Percentiles rank a stretch among this genome's conserved stretches.
phyloP scores from a whole-genome alignment of 1,139 yeast species.

The Wickerhamomyces sp. region DNA sequence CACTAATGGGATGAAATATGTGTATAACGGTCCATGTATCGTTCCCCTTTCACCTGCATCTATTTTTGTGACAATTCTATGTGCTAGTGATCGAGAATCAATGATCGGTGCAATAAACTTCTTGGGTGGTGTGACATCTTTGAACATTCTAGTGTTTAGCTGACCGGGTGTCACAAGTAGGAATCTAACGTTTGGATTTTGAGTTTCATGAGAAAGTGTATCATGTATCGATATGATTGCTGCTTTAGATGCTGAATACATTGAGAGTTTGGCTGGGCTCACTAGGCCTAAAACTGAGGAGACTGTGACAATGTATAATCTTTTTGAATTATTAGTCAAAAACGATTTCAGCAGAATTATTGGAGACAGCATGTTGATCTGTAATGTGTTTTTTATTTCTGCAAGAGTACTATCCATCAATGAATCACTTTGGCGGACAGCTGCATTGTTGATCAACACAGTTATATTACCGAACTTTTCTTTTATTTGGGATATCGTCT shows the following conservation, averaged over 20 bases:
- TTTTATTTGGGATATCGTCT: conserved; percentile 31
- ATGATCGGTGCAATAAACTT: conserved; percentile 64
- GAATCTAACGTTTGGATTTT: conserved; percentile 32
- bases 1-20: conserved; percentile 50
- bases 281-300: conserved; percentile 69
- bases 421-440: conserved; percentile 49
- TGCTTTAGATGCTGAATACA: conserved; percentile 66
- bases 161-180: conserved; percentile 66
- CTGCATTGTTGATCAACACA: conserved; percentile 72
- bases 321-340: conserved; percentile 27
- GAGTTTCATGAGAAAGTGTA: conserved; percentile 48
- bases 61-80: conserved; percentile 36
- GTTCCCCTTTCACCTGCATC: conserved; percentile 49
- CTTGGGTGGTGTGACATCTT: conserved; percentile 54
- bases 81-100: conserved; percentile 39
- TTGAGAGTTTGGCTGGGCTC: conserved; percentile 64
- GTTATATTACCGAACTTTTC: conserved; percentile 35
- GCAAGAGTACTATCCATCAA: conserved; percentile 34
- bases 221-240: conserved; percentile 58
- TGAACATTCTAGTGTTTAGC: conserved; percentile 56
- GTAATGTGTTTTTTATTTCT: conserved; percentile 37
- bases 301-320: conserved; percentile 55
- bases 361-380: conserved; percentile 56
- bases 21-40: conserved; percentile 55
- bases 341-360: conserved; percentile 44